These are phyloP conservation scores for Rhynchospora pubera DNA, from an alignment of 176 grass and related monocot genomes.

Conservation along the genomic window DNA sequence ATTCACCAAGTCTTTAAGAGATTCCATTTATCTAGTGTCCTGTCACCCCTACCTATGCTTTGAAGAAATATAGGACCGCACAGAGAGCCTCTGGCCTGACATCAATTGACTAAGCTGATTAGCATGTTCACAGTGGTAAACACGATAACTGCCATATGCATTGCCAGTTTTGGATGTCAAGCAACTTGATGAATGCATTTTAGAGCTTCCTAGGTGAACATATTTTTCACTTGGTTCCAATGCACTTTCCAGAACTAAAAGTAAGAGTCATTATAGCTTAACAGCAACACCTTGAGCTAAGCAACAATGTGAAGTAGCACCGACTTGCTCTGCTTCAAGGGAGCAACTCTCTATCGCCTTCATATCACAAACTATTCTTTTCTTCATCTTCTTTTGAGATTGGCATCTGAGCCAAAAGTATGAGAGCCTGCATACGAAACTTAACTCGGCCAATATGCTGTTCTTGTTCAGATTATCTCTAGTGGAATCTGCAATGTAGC, in stretches of 20 bases:
- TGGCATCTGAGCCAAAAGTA: conserved; percentile 58
- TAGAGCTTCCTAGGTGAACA: conserved; percentile 2
- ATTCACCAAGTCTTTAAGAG: not conserved
- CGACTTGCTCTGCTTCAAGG: conserved; percentile 49
- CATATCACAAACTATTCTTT: conserved; percentile 22
- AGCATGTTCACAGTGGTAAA: not conserved
- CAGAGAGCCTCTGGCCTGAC: not conserved
- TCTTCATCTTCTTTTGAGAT: conserved; percentile 16
- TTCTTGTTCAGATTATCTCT: conserved; percentile 37
- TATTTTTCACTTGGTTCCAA: not conserved
- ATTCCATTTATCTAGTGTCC: not conserved
- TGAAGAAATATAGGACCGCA: conserved; percentile 2
- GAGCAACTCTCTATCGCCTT: conserved; percentile 49
- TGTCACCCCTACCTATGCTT: not conserved
- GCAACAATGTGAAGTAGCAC: conserved; percentile 23
- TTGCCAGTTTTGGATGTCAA: not conserved
- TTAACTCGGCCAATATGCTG: conserved; percentile 58
- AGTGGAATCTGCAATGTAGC: conserved; percentile 36
- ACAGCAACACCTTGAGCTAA: conserved; percentile 56
- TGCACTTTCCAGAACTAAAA: not conserved
- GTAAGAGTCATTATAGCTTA: conserved; percentile 30
- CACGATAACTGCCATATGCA: not conserved
- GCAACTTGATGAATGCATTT: not conserved
- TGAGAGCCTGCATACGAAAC: conserved; percentile 61
- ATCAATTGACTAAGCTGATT: not conserved